Evolutionary conservation across 768 basidiomycete species (phyloP), one percentile per base, ranked within the genome.

Genomic region (Tricholomella constricta): DNA sequence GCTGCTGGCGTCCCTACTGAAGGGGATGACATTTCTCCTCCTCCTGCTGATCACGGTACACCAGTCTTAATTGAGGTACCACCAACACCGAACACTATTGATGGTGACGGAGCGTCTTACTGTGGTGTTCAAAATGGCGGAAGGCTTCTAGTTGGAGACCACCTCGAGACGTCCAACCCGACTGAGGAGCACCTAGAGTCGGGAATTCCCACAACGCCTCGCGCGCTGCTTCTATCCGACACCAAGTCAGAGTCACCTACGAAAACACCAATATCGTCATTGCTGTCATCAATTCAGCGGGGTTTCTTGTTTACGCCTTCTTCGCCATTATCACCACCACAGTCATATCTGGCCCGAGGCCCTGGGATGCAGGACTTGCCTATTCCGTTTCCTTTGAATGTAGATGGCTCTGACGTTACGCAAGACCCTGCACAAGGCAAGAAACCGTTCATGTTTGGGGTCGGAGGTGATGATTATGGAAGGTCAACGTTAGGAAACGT

Each of bases 271-370:
- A 89, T 89, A 43, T 86, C 87, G 6, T 72, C 80, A 8, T 76
- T 89, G 26, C 69, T 85, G 40, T 72, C 76, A 14, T 79, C 85
- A 2, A 89, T 89, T 50, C 79, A 88, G 57, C 79, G 76, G 14
- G 87, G 86, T 27, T 89, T 89, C 65, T 65, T 84, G n/a, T 78
- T 82, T 58, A 83, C 85, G 3, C 86, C 85, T 14, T 74, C 72
- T n/a, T 76, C 80, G 1, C 83, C 84, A 2, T 72, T 86, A 32
- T 84, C 85, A 2, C 84, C 84, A 15, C 78, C 81, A 22, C 72
- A 79, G 50, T 71, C 75, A 26, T 80, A 83, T 54, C 49, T 67
- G 37, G 41, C 49, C 20, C 42, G 52, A 27, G 50, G 47, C 17
- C 27, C 27, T 15, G 37, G 25, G 36, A 44, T 19, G 48, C 55